Conservation (phyloP, 2,329 filamentous ascomycete genomes). For the Apiospora marii region DNA sequence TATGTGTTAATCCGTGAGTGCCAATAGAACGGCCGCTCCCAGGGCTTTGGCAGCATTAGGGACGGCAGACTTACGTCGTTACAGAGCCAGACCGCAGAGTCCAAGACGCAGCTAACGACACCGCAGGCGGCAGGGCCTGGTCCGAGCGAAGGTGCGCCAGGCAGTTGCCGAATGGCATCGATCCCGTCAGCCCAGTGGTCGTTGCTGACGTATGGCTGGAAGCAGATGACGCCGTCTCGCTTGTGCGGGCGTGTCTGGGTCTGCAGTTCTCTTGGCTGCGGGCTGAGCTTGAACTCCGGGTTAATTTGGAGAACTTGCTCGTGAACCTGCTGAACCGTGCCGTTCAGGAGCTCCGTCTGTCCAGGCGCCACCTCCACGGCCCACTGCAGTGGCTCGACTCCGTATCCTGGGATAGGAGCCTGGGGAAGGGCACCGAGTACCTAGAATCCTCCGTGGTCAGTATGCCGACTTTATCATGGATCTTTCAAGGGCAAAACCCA, state of each 20-base stretch:
- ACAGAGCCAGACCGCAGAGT: not conserved
- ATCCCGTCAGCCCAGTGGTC: not conserved
- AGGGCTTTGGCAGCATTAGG: not conserved
- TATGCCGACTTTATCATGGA: not conserved
- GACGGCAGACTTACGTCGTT: not conserved
- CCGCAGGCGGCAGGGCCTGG: not conserved
- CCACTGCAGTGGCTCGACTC: not conserved
- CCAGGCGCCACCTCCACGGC: not conserved
- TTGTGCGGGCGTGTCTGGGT: not conserved
- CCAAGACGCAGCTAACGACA: not conserved
- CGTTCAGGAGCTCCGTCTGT: not conserved
- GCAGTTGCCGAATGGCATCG: not conserved
- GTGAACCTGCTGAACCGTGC: not conserved
- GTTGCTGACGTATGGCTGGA: not conserved
- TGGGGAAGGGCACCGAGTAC: not conserved
- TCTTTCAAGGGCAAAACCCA: not conserved
- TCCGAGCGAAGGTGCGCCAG: not conserved
- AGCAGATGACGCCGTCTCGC: not conserved
- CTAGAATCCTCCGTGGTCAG: not conserved
- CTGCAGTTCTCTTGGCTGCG: not conserved
- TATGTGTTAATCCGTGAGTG: not conserved
- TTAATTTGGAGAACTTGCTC: not conserved
- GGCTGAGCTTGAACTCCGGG: not conserved
- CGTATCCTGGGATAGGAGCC: not conserved
- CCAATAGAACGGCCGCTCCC: too few relatives aligned